Conservation (phyloP, 2,329 filamentous ascomycete genomes). For the Fusarium oxysporum region DNA sequence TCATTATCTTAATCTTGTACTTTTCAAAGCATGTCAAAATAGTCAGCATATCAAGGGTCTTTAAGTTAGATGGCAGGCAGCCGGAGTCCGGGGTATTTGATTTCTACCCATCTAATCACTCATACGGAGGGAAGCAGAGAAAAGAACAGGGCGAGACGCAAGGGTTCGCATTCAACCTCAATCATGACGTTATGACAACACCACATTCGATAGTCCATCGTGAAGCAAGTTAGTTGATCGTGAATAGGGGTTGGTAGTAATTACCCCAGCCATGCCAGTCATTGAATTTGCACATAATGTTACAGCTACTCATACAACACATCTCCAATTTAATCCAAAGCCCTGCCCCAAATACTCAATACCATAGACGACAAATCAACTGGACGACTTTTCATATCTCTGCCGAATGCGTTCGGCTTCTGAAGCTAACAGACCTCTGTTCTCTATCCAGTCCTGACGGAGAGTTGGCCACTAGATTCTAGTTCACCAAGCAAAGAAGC, state of each 20-base stretch:
- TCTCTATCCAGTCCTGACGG: slow-evolving; percentile 27
- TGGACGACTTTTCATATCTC: not conserved
- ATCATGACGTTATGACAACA: slow-evolving; percentile 40
- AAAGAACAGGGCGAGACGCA: slow-evolving; percentile 23
- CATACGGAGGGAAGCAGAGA: slow-evolving; percentile 7
- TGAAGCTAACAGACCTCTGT: slow-evolving; percentile 3
- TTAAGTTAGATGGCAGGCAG: slow-evolving; percentile 31
- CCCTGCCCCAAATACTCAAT: not conserved
- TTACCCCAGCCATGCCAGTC: not conserved
- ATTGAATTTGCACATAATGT: slow-evolving; percentile 3
- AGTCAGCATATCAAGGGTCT: slow-evolving; percentile 28
- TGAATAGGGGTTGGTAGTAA: not conserved
- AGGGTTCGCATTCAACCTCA: slow-evolving; percentile 26
- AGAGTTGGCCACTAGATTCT: slow-evolving; percentile 21
- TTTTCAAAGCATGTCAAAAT: slow-evolving; percentile 21
- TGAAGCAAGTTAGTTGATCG: not conserved
- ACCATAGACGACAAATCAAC: too few relatives aligned
- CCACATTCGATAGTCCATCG: not conserved
- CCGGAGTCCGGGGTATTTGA: slow-evolving; percentile 31
- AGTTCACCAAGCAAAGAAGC: slow-evolving; percentile 36
- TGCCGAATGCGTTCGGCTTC: not conserved
- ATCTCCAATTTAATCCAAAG: not conserved
- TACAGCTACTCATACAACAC: slow-evolving; percentile 28
- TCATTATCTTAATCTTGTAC: slow-evolving; percentile 36
- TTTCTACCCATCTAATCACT: slow-evolving; percentile 28